Evolutionary conservation across 441 rosid species (phyloP).

Genomic region (Raphanus hybrid): DNA sequence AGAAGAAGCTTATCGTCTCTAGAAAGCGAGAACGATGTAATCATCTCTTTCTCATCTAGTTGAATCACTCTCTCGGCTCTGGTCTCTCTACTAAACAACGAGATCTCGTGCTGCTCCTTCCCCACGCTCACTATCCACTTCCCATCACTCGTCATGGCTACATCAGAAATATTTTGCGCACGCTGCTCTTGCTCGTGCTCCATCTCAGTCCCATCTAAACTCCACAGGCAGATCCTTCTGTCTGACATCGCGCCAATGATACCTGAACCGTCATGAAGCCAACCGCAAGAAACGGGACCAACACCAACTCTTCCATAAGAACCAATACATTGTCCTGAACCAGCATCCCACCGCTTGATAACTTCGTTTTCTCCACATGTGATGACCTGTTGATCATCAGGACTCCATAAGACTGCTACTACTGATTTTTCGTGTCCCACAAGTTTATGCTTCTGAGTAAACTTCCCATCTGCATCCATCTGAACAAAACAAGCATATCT

Average conservation of each 20-base stretch:
- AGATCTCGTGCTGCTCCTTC: conserved; percentile 49
- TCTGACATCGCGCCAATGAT: conserved; percentile 53
- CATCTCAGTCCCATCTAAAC: conserved; percentile 61
- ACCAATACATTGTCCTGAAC: conserved; percentile 54
- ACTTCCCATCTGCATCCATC: conserved; percentile 42
- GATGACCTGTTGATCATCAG: conserved; percentile 55
- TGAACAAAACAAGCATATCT: no score
- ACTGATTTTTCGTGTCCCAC: conserved; percentile 63
- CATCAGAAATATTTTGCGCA: conserved; percentile 47
- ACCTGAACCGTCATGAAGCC: conserved; percentile 55
- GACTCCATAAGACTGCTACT: conserved; percentile 61
- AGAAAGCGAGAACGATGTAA: conserved; percentile 70
- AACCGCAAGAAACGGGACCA: conserved; percentile 60
- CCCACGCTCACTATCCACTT: conserved; percentile 62
- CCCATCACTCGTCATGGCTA: conserved; percentile 67
- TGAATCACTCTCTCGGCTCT: conserved; percentile 54
- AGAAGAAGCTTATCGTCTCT: conserved; percentile 58
- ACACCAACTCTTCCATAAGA: conserved; percentile 46
- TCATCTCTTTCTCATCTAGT: conserved; percentile 48
- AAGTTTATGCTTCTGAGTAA: conserved; percentile 55
- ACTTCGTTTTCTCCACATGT: conserved; percentile 62
- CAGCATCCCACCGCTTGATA: conserved; percentile 59
- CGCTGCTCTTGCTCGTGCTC: conserved; percentile 61
- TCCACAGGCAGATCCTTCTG: conserved; percentile 56
- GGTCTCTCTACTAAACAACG: conserved; percentile 59